phyloP scores from a whole-genome alignment of 108 stramenopile genomes.

The Stephanodiscus triporus region DNA sequence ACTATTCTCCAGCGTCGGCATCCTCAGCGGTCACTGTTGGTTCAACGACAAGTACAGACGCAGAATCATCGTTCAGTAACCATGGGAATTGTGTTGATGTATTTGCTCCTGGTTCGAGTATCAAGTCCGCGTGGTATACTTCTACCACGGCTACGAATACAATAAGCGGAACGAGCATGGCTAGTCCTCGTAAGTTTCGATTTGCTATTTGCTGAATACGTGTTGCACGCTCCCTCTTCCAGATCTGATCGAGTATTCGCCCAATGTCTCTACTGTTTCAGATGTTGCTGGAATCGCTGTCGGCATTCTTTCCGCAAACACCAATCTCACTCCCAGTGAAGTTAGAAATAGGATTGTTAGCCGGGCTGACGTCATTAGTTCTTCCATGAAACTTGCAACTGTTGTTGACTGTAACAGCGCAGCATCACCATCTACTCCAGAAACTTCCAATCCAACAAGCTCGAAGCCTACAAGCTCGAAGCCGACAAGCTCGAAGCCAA shows the following conservation, averaged over 20 bases:
- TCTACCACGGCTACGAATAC: neutral
- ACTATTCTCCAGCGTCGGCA: constrained; percentile 1
- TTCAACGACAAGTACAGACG: neutral
- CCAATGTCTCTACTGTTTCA: neutral
- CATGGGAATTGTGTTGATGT: neutral
- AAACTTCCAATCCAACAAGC: too few relatives aligned
- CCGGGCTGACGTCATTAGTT: neutral
- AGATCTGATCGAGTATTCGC: neutral
- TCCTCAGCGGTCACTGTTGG: neutral
- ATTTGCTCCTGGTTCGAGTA: neutral
- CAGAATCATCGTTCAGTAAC: constrained; percentile 6
- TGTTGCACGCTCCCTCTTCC: too few relatives aligned
- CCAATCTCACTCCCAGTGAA: neutral
- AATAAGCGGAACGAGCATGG: constrained; percentile 9
- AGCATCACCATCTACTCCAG: neutral
- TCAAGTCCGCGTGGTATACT: neutral
- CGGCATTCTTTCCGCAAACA: neutral
- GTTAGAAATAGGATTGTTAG: neutral
- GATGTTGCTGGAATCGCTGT: constrained; percentile 12
- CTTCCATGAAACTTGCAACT: neutral
- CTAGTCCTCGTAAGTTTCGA: neutral
- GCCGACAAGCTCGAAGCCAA: neutral
- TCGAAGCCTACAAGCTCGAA: too few relatives aligned
- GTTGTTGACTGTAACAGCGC: neutral
- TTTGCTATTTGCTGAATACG: too few relatives aligned